Evolutionary conservation across 176 grass and related monocot genomes (phyloP), one percentile per base, ranked within the genome.

Genomic region (Oryza meyeriana): DNA sequence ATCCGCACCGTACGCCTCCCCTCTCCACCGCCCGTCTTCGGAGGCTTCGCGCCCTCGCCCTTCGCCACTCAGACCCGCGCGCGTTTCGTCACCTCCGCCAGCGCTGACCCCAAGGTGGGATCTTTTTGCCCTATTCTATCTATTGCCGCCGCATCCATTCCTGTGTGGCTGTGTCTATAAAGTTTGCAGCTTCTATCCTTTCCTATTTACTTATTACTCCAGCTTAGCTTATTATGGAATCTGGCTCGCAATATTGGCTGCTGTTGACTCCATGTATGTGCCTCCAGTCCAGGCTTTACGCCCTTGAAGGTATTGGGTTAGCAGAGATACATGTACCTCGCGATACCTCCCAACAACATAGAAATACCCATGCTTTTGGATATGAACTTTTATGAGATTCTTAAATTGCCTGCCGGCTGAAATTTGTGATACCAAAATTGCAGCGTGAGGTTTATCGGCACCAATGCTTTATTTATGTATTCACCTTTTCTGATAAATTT

Each of bases 31-130:
- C 30, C 88, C 35, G 26, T 87, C 28, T 69, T 77, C 79, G 32
- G 57, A 25, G 22, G 12, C 26, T 12, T 72, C 32, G 6, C 66
- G 28, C 44, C 72, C 5, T 72, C 66, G 33, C 72, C 77, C 4
- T 25, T 77, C 48, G 52, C 52, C 4, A 22, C 8, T 24, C 79
- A 63, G 14, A 47, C 48, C 82, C 74, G 86, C 22, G 42, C 79
- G 64, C 88, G 91, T 52, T 90, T 85, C 88, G 74, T 81, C 47
- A 64, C 83, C 59, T 94, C 82, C 82, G 88, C 91, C 71, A 84
- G 74, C 24, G 88, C 88, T 22, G 91, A 94, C n/a, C 48, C 89
- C 81, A 94, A 80, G 88, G 85, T 88, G 33, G 12, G 40, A 2
- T 52, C n/a, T 45, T 80, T 84, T 2, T 45, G 3, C 42, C 42